Evolutionary conservation across 1,284 basidiomycete genomes (phyloP).

Genomic region (Pholiota adiposa): DNA sequence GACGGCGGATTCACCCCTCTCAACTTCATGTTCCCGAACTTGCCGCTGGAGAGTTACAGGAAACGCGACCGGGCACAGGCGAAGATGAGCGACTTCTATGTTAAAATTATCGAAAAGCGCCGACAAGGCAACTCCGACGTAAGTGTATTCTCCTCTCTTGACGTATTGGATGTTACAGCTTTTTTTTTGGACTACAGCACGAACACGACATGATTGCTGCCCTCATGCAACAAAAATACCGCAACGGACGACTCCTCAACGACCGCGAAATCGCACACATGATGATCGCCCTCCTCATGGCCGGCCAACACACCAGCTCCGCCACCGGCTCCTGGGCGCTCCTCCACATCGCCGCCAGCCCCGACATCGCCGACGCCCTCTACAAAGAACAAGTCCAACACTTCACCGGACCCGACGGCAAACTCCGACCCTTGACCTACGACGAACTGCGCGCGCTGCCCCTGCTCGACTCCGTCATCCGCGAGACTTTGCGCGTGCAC

Average conservation of each 20-base stretch:
- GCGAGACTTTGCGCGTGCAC: conserved; percentile 92
- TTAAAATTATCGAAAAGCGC: conserved; percentile 87
- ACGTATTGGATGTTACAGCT: no score
- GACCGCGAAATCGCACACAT: conserved; percentile 97
- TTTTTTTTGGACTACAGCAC: no score
- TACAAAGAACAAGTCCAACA: conserved; percentile 90
- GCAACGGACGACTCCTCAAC: conserved; percentile 77
- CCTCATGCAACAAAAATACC: conserved; percentile 86
- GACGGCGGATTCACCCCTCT: conserved; percentile 92
- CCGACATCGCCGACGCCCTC: conserved; percentile 76
- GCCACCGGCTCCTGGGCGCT: conserved; percentile 93
- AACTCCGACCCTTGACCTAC: conserved; percentile 81
- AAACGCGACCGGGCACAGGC: conserved; percentile 86
- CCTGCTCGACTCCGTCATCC: conserved; percentile 87
- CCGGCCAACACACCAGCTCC: conserved; percentile 97
- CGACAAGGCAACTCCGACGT: conserved; percentile 54
- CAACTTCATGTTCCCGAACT: conserved; percentile 94
- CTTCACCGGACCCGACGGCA: conserved; percentile 83
- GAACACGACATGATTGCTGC: conserved; percentile 95
- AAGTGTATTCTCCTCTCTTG: no score
- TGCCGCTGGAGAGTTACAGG: conserved; percentile 89
- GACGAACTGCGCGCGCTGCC: conserved; percentile 88
- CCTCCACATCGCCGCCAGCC: conserved; percentile 84
- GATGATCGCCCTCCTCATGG: conserved; percentile 95
- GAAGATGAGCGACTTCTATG: conserved; percentile 95